Evolutionary conservation across 495 filamentous ascomycete species (phyloP), one percentile per base, ranked within the genome.

Genomic region (Xylona heveae): DNA sequence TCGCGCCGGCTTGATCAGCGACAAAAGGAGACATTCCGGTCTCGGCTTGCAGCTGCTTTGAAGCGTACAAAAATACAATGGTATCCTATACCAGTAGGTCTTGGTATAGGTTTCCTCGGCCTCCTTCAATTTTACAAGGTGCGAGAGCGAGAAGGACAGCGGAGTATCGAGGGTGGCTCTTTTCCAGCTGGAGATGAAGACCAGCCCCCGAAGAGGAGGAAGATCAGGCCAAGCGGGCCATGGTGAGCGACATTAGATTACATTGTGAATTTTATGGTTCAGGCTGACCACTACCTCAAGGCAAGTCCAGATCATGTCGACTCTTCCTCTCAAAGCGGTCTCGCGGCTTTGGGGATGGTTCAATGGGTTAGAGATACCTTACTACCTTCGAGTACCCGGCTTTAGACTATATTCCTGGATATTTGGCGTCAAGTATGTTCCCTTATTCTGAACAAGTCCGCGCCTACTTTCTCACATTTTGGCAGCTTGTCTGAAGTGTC

Each of bases 301-400:
- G 84, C 79, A 90, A 46, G 78, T 99, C 15, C 81, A 91, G 48
- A 65, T 95, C 43, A 92, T 99, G 75, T 90, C 81, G 10, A 95
- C 85, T 0, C 57, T 99, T 30, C 88, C 88, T 15, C 55, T 99
- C 36, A 99, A 99, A 53, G 84, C 80, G 23, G 62, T 95, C 34
- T 93, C 83, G 6, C 69, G 90, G 17, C 42, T 91, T 38, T 99
- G 88, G 88, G 88, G 88, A 27, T 71, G 61, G 24, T 93, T 95
- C 60, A 99, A 99, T 52, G 88, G 94, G 49, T 56, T 92, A 19
- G 65, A 72, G 25, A 78, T 99, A 26, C 88, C 88, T 0, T 81
- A 83, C 54, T 82, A 79, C 49, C 63, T 95, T 26, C 77, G 88
- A 16, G 64, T 82, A 0, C 85, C 90, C 12, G 88, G 90, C n/a